Conservation (phyloP, 2,329 filamentous ascomycete species). For the Neonectria magnoliae region DNA sequence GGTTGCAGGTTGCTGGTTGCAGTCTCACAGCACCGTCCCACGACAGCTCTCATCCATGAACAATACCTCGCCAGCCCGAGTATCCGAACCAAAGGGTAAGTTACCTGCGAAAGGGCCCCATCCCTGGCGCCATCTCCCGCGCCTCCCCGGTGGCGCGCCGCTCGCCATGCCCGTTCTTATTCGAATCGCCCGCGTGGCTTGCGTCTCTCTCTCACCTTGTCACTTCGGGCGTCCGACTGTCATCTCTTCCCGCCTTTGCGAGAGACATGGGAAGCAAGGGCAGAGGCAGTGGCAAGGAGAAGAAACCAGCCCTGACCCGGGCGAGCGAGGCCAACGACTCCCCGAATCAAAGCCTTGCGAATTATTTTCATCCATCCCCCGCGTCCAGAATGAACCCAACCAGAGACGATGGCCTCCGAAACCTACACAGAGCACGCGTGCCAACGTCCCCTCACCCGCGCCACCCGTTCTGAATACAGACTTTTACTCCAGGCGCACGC, state of each 20-base stretch:
- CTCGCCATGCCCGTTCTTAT: not conserved
- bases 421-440: not conserved
- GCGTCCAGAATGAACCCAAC: not conserved
- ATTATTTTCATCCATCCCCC: not conserved
- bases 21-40: no score
- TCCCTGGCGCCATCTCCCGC: not conserved
- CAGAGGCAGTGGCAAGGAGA: not conserved
- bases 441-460: not conserved
- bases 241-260: not conserved
- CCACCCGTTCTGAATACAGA: not conserved
- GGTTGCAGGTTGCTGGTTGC: not conserved
- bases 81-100: no score
- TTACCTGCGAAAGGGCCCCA: not conserved
- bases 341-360: not conserved
- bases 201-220: not conserved
- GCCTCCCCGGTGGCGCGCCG: not conserved
- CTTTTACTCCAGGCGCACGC: not conserved
- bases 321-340: not conserved
- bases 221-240: not conserved
- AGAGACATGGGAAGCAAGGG: conserved; percentile 2
- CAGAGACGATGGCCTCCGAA: not conserved
- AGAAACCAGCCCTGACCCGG: not conserved
- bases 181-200: not conserved
- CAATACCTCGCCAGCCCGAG: no score
- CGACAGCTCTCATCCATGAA: no score